Conservation (phyloP, 2,329 filamentous ascomycete species). For the Colletotrichum sublineola region DNA sequence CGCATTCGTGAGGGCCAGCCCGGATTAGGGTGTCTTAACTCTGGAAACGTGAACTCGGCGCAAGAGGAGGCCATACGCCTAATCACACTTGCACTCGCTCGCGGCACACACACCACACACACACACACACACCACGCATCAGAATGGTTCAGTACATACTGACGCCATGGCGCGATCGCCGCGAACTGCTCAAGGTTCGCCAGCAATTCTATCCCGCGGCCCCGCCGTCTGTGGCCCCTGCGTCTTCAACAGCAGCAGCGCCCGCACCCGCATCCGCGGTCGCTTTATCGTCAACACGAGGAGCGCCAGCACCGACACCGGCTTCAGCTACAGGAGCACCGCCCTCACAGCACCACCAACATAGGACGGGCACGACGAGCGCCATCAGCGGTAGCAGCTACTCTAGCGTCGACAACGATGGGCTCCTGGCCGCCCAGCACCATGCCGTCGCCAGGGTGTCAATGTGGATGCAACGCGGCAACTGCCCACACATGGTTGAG, state of each 20-base stretch:
- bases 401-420: constrained; percentile 17
- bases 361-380: constrained; percentile 18
- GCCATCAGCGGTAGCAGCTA: constrained; percentile 22
- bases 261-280: constrained; percentile 25
- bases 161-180: constrained; percentile 78
- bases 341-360: constrained; percentile 17
- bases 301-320: constrained; percentile 9
- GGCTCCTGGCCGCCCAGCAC: constrained; percentile 53
- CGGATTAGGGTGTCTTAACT: neutral
- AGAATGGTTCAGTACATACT: constrained; percentile 78
- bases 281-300: constrained; percentile 1
- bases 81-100: neutral
- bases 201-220: constrained; percentile 70
- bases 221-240: constrained; percentile 28
- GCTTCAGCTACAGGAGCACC: constrained; percentile 31
- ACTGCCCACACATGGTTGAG: constrained; percentile 84
- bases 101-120: constrained; percentile 2
- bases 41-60: neutral
- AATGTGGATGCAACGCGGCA: constrained; percentile 79
- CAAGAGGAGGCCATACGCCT: neutral
- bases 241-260: constrained; percentile 30
- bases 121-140: neutral
- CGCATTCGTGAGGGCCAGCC: neutral
- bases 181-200: constrained; percentile 76
- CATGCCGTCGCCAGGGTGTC: constrained; percentile 69